Base-by-base conservation (phyloP, 2,329 filamentous ascomycete species). In the Exophiala alcalophila region DNA sequence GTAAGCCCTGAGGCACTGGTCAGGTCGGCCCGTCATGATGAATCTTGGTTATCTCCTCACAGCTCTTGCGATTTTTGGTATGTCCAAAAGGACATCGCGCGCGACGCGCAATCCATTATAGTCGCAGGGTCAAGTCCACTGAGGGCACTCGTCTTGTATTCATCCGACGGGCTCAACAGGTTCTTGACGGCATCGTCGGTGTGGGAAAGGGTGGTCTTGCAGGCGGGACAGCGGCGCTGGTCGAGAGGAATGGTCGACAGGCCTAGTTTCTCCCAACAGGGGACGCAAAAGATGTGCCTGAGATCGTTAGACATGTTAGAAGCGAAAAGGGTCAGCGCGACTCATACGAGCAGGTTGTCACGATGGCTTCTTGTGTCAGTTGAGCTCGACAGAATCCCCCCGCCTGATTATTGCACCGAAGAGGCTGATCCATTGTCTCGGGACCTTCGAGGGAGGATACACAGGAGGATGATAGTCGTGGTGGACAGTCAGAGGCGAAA, bases 1-100 rank as follows among this genome's bases (percentile, higher is more conserved):
- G 57, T 90, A 94, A 38, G 83, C 76, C 45, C 83, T 86, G 47
- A 35, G 37, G 25, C 9, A 16, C 21, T 23, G 9, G 15, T 52
- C n/a, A 52, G 37, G 12, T 35, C 3, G n/a, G 25, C 16, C 4
- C 19, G 10, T 14, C 8, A 14, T 9, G 4, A 12, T 24, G 3
- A 11, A 30, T n/a, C 10, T 3, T 9, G 28, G 24, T 10, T 15
- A 20, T 16, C 12, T 40, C 27, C 28, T 52, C 57, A 88, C 84
- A 94, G 84, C 64, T 95, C 86, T 56, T 92, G 86, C 2, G 81
- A 81, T 14, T 82, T 81, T 61, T 95, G 89, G 57, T 94, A 95
- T 20, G 80, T 82, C 83, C 88, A 94, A 60, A 95, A 95, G 21
- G 77, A 79, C 52, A 95, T 65, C 1, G 83, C 88, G 53, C 86